Percentiles rank a stretch among this genome's conserved stretches.
phyloP scores from a whole-genome alignment of 2,329 filamentous ascomycete genomes.

The Penicillium brasilianum region DNA sequence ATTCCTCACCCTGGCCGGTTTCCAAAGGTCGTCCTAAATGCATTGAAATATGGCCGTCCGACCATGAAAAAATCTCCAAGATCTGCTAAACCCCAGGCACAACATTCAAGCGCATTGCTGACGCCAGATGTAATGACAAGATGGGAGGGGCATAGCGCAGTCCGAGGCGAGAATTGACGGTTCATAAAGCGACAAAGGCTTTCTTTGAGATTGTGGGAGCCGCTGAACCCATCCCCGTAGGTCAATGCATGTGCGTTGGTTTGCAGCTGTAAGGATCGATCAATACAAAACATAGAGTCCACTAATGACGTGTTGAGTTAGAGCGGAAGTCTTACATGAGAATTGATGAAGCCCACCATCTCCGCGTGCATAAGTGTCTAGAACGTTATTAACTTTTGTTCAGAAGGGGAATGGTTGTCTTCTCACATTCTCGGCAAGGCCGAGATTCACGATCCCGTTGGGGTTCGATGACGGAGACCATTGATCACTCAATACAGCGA shows the following conservation, averaged over 20 bases:
- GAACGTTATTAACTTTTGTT: not conserved
- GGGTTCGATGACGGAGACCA: slow-evolving; percentile 43
- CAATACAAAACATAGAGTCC: not conserved
- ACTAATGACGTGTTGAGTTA: not conserved
- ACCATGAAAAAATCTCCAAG: not conserved
- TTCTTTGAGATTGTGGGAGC: not conserved
- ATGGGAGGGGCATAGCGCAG: not conserved
- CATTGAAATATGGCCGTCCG: not conserved
- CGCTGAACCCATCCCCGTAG: not conserved
- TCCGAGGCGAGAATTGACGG: not conserved
- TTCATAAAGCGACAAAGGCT: not conserved
- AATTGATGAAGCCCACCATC: slow-evolving; percentile 19
- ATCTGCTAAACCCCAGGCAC: not conserved
- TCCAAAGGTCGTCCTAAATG: not conserved
- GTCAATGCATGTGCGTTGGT: not conserved
- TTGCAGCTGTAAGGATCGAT: not conserved
- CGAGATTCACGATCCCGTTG: slow-evolving; percentile 53
- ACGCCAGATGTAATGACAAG: not conserved
- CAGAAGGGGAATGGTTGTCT: not conserved
- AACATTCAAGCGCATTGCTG: not conserved
- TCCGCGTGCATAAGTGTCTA: slow-evolving; percentile 21
- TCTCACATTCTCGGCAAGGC: slow-evolving; percentile 50
- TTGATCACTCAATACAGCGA: slow-evolving; percentile 49
- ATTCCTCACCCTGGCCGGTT: not conserved
- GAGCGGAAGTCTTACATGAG: not conserved